Percentiles rank a stretch among this genome's conserved stretches.
These are phyloP conservation scores for Amanita subjunquillea DNA, from an alignment of 768 basidiomycete genomes.

Conservation along the genomic window DNA sequence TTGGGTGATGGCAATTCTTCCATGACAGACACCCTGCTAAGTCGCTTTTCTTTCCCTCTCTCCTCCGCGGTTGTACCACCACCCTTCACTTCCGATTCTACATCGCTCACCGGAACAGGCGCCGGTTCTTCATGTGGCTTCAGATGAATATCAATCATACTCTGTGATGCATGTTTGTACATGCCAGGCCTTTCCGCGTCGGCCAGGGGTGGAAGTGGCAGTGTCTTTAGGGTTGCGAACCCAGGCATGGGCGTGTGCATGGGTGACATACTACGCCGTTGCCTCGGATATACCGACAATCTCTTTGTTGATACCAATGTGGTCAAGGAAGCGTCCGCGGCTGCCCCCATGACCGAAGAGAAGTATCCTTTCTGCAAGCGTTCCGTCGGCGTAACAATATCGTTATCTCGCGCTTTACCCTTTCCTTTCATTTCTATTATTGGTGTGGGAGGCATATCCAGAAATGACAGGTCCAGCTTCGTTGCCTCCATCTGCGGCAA, in stretches of 20 bases:
- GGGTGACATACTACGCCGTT: not conserved
- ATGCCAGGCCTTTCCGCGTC: constrained; percentile 26
- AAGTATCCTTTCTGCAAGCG: constrained; percentile 1
- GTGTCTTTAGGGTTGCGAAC: not conserved
- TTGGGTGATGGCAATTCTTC: constrained; percentile 23
- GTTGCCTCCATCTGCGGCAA: constrained; percentile 21
- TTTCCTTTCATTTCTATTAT: constrained; percentile 15
- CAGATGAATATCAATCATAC: constrained; percentile 47
- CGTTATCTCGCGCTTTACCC: constrained; percentile 11
- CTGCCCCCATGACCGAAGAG: not conserved
- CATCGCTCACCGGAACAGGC: constrained; percentile 6
- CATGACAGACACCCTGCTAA: constrained; percentile 19
- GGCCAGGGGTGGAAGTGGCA: constrained; percentile 1
- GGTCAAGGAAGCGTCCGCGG: not conserved
- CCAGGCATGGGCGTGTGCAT: not conserved
- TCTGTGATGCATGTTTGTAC: constrained; percentile 51
- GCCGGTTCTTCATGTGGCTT: constrained; percentile 19
- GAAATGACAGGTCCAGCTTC: constrained; percentile 22
- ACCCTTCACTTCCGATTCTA: constrained; percentile 3
- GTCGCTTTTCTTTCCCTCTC: constrained; percentile 15
- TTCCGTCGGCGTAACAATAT: constrained; percentile 7
- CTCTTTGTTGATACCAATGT: not conserved
- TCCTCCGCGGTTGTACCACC: constrained; percentile 5
- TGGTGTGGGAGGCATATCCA: constrained; percentile 9
- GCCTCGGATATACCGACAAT: not conserved